phyloP scores from a whole-genome alignment of 2,329 filamentous ascomycete species.

The Simplicillium sp. region DNA sequence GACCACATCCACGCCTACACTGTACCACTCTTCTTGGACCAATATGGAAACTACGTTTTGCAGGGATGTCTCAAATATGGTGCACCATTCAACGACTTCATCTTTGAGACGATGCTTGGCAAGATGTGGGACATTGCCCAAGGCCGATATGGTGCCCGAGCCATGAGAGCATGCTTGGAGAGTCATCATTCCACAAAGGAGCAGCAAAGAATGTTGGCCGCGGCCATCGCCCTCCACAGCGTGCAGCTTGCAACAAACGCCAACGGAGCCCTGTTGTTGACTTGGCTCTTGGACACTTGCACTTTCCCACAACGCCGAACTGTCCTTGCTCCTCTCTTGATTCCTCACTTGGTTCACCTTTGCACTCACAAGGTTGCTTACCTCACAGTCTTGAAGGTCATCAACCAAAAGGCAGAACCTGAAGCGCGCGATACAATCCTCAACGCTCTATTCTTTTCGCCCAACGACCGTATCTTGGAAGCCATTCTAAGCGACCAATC shows the following conservation, averaged over 20 bases:
- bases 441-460: slow-evolving; percentile 84
- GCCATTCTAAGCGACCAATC: slow-evolving; percentile 85
- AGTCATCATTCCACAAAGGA: slow-evolving; percentile 93
- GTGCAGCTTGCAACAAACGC: slow-evolving; percentile 94
- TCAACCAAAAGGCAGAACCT: slow-evolving; percentile 92
- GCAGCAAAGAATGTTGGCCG: slow-evolving; percentile 89
- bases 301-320: slow-evolving; percentile 87
- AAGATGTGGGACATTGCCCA: slow-evolving; percentile 90
- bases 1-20: slow-evolving; percentile 78
- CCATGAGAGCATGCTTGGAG: slow-evolving; percentile 93
- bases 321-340: slow-evolving; percentile 82
- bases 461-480: slow-evolving; percentile 77
- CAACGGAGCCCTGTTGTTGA: slow-evolving; percentile 86
- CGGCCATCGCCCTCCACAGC: slow-evolving; percentile 90
- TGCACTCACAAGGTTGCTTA: slow-evolving; percentile 99
- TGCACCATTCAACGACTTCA: slow-evolving; percentile 83
- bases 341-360: slow-evolving; percentile 86
- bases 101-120: slow-evolving; percentile 94
- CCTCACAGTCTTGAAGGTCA: slow-evolving; percentile 91
- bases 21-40: slow-evolving; percentile 86
- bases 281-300: slow-evolving; percentile 97
- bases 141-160: slow-evolving; percentile 86
- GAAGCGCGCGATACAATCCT: slow-evolving; percentile 87
- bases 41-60: slow-evolving; percentile 97
- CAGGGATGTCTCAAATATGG: slow-evolving; percentile 94